Base-by-base conservation (phyloP, 257 asterid genomes). In the Ilex asprella region DNA sequence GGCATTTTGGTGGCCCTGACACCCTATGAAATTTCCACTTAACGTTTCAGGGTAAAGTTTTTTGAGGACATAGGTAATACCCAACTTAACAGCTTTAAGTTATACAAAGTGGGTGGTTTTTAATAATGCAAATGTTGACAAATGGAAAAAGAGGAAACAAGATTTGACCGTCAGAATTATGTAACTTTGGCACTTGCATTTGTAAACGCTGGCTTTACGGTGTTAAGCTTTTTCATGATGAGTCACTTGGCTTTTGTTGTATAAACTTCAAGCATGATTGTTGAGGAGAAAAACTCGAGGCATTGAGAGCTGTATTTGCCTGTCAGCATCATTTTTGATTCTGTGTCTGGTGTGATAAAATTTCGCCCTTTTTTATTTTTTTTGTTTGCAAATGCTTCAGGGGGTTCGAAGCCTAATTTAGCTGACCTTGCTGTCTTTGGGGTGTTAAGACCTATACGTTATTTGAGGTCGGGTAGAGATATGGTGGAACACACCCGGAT, bases 361-460 rank as follows among this genome's bases (percentile, higher is more conserved):
- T 49, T n/a, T 6, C 27, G 1, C 27, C 2, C 14, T 49, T 49
- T 49, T 11, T 11, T 6, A 1, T 49, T 49, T 12, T 11, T 49
- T 2, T 49, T 35, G 41, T 35, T 35, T 35, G 41, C 41, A 35
- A 35, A 35, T 35, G 41, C 54, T 6, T 49, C 54, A 49, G 54
- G 54, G 54, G 54, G 54, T 12, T 49, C 54, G 0, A 49, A 49
- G 16, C 54, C 54, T 49, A 49, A 49, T 49, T 49, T 49, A 49
- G 54, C 54, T 15, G 54, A 49, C 14, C 54, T 49, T 49, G 54
- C 54, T 49, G 54, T 49, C 16, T 49, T 49, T 49, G 54, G 54
- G 54, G 54, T 49, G 54, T 49, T 49, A 49, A 49, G 54, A 49
- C 54, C 54, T 49, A 49, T 49, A 4, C 54, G 54, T 49, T 49